Conservation (phyloP, 2,329 filamentous ascomycete genomes). For the Colletotrichum somersetense region DNA sequence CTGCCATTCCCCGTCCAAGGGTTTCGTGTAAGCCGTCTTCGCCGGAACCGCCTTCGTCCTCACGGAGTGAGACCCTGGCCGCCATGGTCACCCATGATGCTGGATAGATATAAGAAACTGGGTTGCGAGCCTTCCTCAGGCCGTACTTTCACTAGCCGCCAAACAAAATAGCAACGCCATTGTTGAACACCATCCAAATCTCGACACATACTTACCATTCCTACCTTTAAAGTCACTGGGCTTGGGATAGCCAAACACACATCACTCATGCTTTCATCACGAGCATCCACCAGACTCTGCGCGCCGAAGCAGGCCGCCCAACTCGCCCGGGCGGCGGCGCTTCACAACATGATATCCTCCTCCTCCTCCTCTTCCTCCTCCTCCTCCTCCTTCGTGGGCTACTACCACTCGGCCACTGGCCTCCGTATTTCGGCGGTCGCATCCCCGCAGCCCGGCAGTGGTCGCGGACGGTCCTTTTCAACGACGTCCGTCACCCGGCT, state of each 20-base stretch:
- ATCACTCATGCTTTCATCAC: slow-evolving; percentile 47
- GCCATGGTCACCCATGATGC: neutral
- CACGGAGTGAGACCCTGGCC: neutral
- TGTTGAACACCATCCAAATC: slow-evolving; percentile 1
- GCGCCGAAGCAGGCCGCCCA: slow-evolving; percentile 46
- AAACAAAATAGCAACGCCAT: neutral
- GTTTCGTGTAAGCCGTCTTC: slow-evolving; percentile 5
- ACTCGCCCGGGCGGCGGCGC: slow-evolving; percentile 44
- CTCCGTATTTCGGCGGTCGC: slow-evolving; percentile 48
- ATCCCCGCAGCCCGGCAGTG: slow-evolving; percentile 44
- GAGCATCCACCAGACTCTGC: slow-evolving; percentile 46
- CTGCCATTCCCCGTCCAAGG: slow-evolving; percentile 10
- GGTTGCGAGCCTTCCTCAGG: slow-evolving; percentile 30
- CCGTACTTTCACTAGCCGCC: slow-evolving; percentile 15
- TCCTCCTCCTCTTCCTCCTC: slow-evolving; percentile 18
- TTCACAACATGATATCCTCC: slow-evolving; percentile 37
- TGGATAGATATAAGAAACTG: slow-evolving; percentile 29
- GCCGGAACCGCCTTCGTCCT: slow-evolving; percentile 2
- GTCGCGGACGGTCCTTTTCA: slow-evolving; percentile 57
- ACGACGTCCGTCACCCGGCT: slow-evolving; percentile 61
- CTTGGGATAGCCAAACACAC: slow-evolving; percentile 1
- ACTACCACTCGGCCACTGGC: slow-evolving; percentile 44
- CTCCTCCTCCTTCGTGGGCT: slow-evolving; percentile 30
- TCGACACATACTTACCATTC: neutral
- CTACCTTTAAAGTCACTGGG: neutral